Conservation (phyloP, 768 basidiomycete genomes). For the Terana coerulea region DNA sequence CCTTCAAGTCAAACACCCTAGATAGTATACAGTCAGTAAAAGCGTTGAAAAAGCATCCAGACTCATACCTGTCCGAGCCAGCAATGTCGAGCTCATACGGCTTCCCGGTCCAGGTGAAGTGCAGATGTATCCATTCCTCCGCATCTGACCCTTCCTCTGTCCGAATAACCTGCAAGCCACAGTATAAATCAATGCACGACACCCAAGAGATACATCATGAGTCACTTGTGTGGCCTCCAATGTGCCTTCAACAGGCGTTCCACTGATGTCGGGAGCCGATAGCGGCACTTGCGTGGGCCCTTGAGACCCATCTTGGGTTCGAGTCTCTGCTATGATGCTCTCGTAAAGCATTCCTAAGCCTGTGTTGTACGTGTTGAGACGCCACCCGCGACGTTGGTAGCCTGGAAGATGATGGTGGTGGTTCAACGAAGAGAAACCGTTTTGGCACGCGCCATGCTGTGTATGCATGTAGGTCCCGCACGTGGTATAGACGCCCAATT, state of each 20-base stretch:
- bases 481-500: conserved; percentile 7
- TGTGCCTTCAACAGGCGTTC: background rate
- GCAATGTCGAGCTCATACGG: conserved; percentile 62
- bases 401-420: background rate
- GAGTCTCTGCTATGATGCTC: too few species aligned
- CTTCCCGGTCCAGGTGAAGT: conserved; percentile 73
- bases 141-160: background rate
- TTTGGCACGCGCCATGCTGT: conserved; percentile 1
- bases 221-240: background rate
- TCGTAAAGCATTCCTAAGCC: background rate
- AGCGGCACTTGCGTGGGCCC: too few species aligned
- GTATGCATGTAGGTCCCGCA: conserved; percentile 12
- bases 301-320: too few species aligned
- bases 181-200: background rate
- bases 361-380: background rate
- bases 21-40: background rate
- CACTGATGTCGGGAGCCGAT: background rate
- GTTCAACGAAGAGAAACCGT: background rate
- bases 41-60: background rate
- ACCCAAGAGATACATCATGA: background rate
- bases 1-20: conserved; percentile 82
- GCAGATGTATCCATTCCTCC: conserved; percentile 56
- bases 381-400: background rate
- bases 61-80: conserved; percentile 67
- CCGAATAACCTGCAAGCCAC: background rate